Base-by-base conservation (phyloP, 2,329 filamentous ascomycete species). In the Colletotrichum orchidophilum region DNA sequence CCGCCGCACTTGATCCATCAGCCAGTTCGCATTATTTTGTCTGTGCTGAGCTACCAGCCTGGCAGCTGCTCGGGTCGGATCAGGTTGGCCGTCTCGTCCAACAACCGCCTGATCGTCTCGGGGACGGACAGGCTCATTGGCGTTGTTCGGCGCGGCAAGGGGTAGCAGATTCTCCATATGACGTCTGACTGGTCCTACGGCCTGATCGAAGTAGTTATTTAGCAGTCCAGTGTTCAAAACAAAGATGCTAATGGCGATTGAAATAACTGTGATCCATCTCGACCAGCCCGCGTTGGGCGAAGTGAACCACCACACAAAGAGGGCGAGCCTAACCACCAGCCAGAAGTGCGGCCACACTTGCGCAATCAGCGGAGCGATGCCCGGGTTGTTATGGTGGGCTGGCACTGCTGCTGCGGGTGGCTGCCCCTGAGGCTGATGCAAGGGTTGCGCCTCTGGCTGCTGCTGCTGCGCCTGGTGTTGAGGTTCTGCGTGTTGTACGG, bases 261-360 rank as follows among this genome's bases (percentile, higher is more conserved):
- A 81, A 52, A 88, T 81, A 26, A 92, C 85, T 24, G 86, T 86
- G 8, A 88, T 75, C 86, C 87, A 91, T 58, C 89, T 85, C 9
- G 85, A 85, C 89, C 89, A 91, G 75, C 85, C 90, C 2, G 86
- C 83, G 54, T 85, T 84, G 0, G 87, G 86, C 11, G 86, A 85
- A 0, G 90, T 91, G 72, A 92, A 91, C 80, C 90, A 89, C 88
- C 89, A 92, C 13, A 92, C 85, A 76, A 92, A 91, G 6, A 88
- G 79, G 12, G 84, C 82, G 9, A 92, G 79, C 8, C 90, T 86
- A 42, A 89, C 80, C 1, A 91, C 74, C 62, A 92, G 83, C 90
- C 90, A 92, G 31, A 92, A 77, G 63, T 91, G 86, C n/a, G 88
- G 88, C 83, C 87, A 88, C n/a, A 89, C 64, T 18, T 84, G 83